Base-by-base conservation (phyloP, 106 monocot species). In the Phalaenopsis aphrodite region DNA sequence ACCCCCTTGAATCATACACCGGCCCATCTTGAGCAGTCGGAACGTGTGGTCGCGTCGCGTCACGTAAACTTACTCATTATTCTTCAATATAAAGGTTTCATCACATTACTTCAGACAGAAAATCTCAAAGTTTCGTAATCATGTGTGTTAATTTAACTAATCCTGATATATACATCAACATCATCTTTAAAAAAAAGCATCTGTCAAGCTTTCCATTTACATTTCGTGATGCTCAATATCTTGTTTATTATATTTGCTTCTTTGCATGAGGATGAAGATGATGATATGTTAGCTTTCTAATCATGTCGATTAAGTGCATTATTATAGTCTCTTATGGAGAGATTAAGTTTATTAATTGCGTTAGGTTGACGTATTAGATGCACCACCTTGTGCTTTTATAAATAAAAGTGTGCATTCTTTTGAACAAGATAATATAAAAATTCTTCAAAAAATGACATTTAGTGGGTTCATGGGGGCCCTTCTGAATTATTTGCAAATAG, bases 241-340 rank as follows among this genome's bases (percentile, higher is more conserved):
- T 61, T 61, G 61, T 21, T 61, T 52, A 61, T 61, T 5, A 61
- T 18, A n/a, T 61, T 18, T 61, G 21, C 21, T 3, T 5, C 61
- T n/a, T 61, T 61, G 61, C 61, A 61, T 61, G 61, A 61, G 21
- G 61, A 61, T n/a, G 61, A 61, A n/a, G 61, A 61, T 61, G 61
- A 61, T 61, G 21, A 61, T 21, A 18, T 61, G 10, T 21, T 61
- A 21, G 61, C 21, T 61, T 52, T 52, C 6, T 61, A 61, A 61
- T 61, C 21, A 61, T 61, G 61, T 21, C 21, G 61, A 61, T 61
- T 61, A 61, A 21, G 18, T 61, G 10, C 21, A n/a, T 5, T 61
- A 61, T 61, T 61, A 61, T 61, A 61, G 3, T 61, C 21, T 61
- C 18, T 5, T n/a, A 21, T 21, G 61, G 61, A 21, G 61, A n/a